Base-by-base conservation (phyloP, 352 stramenopile species). In the Pythium folliculosum region DNA sequence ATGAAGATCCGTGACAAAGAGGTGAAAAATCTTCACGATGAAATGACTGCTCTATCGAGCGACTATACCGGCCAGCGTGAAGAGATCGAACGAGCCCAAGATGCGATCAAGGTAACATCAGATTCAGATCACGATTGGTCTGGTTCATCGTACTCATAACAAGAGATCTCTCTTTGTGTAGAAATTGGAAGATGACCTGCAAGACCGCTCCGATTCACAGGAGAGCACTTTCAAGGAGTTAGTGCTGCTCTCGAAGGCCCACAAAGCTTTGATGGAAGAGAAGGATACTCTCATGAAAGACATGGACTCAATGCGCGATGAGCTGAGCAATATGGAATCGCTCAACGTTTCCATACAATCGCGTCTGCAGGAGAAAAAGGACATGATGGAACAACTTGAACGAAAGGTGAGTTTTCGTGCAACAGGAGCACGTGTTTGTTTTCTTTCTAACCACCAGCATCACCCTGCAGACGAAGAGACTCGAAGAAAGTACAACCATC, bases 201-300 rank as follows among this genome's bases (percentile, higher is more conserved):
- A 78, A 25, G 82, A 91, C 27, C 75, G 88, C 40, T 77, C 80
- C 0, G 60, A 79, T 12, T 78, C 82, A 19, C 80, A 84, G 38
- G 84, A 93, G 40, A 82, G 72, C 44, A 88, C 82, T 22, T 95
- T 90, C 70, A 92, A 90, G 53, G 83, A 95, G 62, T 72, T 95
- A 1, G 83, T 95, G 5, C 49, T 95, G 51, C 60, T 95, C 7
- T 84, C 84, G 8, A 95, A 95, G 58, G 86, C 83, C 2, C 83
- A 95, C 67, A 91, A 93, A 70, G 75, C 74, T 23, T 60, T 90
- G 43, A 70, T 65, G 14, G 82, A 90, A 12, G 83, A 95, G 60
- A 90, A 89, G 21, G 65, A 80, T 23, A 74, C 51, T n/a, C 53
- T 83, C 21, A 70, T 80, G 47, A 75, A 71, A 35, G 77, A 88